Conservation (phyloP, 2,329 filamentous ascomycete genomes). For the Aspergillus jensenii region DNA sequence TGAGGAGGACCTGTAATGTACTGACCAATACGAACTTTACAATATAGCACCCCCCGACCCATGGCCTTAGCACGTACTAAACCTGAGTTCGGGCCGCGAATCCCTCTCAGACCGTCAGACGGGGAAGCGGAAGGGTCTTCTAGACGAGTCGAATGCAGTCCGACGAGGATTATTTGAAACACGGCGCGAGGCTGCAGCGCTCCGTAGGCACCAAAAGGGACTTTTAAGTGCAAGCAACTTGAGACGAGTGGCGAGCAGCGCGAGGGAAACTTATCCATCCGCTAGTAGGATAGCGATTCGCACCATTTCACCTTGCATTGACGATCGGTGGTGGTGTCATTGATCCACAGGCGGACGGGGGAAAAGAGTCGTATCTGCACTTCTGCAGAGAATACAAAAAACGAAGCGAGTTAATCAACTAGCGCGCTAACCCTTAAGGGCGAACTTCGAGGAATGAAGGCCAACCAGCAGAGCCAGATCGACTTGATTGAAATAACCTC, state of each 20-base stretch:
- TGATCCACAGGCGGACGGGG: constrained; percentile 13
- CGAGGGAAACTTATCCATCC: background rate
- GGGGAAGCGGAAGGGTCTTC: constrained; percentile 9
- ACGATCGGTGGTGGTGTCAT: constrained; percentile 19
- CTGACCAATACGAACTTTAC: constrained; percentile 4
- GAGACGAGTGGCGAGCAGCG: constrained; percentile 7
- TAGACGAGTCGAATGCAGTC: constrained; percentile 7
- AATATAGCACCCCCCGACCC: background rate
- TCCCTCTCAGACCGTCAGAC: background rate
- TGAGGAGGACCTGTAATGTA: background rate
- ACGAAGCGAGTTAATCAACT: constrained; percentile 7
- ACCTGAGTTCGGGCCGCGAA: constrained; percentile 5
- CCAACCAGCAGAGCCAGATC: constrained; percentile 7
- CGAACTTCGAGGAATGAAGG: background rate
- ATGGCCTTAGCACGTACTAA: background rate
- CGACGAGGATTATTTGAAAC: constrained; percentile 1
- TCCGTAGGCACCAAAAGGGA: background rate
- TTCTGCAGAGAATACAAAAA: constrained; percentile 6
- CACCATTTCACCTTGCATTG: constrained; percentile 13
- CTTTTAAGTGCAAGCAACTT: constrained; percentile 1
- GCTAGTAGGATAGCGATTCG: constrained; percentile 5
- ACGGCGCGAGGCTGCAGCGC: constrained; percentile 9
- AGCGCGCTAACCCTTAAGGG: constrained; percentile 5
- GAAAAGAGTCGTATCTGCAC: constrained; percentile 13
- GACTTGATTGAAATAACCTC: background rate